phyloP scores from a whole-genome alignment of 2,329 filamentous ascomycete species.

The Pseudogymnoascus pannorum region DNA sequence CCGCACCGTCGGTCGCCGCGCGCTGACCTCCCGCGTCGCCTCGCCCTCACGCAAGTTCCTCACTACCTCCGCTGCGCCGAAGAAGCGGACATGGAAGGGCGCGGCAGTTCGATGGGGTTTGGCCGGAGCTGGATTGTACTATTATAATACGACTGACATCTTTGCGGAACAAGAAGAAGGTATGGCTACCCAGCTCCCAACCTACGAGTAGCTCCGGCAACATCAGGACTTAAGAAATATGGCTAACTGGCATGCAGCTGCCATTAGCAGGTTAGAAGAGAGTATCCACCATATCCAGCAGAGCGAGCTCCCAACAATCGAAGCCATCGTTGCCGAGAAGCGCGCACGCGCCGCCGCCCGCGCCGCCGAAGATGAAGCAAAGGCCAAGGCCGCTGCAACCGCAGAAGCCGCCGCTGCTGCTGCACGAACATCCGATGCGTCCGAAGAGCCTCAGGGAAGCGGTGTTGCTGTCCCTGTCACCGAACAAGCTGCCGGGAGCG shows the following conservation, averaged over 20 bases:
- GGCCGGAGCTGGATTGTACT: slow-evolving; percentile 74
- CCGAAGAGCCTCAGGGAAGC: background rate
- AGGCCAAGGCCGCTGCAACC: slow-evolving; percentile 16
- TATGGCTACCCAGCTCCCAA: slow-evolving; percentile 38
- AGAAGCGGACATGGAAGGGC: slow-evolving; percentile 77
- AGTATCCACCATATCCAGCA: slow-evolving; percentile 33
- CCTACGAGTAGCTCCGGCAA: slow-evolving; percentile 37
- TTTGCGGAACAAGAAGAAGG: slow-evolving; percentile 78
- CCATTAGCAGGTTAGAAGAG: slow-evolving; percentile 31
- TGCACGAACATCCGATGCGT: slow-evolving; percentile 8
- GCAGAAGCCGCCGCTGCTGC: slow-evolving; percentile 20
- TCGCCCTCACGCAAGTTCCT: slow-evolving; percentile 40
- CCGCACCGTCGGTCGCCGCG: background rate
- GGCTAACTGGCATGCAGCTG: slow-evolving; percentile 21
- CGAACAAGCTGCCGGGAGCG: slow-evolving; percentile 14
- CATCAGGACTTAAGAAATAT: slow-evolving; percentile 28
- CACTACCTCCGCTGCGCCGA: slow-evolving; percentile 48
- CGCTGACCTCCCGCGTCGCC: slow-evolving; percentile 3
- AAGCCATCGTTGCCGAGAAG: slow-evolving; percentile 60
- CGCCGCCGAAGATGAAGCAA: slow-evolving; percentile 18
- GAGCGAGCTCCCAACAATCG: slow-evolving; percentile 54
- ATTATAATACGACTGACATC: slow-evolving; percentile 82
- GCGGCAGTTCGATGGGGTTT: slow-evolving; percentile 65
- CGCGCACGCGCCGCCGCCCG: slow-evolving; percentile 31
- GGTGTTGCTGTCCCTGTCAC: background rate